Conservation (phyloP, 345 rosid genomes). For the Boechera stricta region DNA sequence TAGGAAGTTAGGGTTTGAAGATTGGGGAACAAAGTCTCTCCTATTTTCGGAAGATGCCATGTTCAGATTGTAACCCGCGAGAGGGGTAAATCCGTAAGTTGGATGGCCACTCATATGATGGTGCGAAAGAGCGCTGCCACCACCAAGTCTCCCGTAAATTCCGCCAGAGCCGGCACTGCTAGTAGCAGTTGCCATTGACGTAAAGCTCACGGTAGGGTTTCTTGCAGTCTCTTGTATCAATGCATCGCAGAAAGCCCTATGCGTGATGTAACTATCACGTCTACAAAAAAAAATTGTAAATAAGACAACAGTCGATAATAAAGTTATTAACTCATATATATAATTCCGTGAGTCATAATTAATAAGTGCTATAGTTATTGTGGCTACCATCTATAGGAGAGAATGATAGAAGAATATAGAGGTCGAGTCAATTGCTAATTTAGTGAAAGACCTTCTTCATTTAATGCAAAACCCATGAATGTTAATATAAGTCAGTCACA, state of each 20-base stretch:
- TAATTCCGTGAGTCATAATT: constrained; percentile 21
- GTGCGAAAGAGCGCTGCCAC: constrained; percentile 32
- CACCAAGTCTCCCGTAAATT: constrained; percentile 59
- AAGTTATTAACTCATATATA: constrained; percentile 17
- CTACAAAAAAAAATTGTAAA: constrained; percentile 46
- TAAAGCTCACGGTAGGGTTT: constrained; percentile 60
- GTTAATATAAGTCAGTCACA: constrained; percentile 38
- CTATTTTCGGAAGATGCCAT: constrained; percentile 37
- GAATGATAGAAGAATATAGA: constrained; percentile 44
- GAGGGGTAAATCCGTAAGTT: constrained; percentile 33
- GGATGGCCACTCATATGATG: constrained; percentile 49
- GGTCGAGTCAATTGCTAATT: constrained; percentile 44
- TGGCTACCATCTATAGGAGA: constrained; percentile 31
- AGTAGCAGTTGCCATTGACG: constrained; percentile 39
- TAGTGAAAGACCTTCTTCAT: constrained; percentile 53
- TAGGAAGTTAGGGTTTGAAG: constrained; percentile 52
- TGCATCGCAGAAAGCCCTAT: constrained; percentile 89
- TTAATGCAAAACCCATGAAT: constrained; percentile 55
- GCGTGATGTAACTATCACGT: constrained; percentile 90
- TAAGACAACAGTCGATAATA: background rate
- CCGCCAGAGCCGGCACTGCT: constrained; percentile 22
- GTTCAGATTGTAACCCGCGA: constrained; percentile 44
- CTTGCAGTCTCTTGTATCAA: constrained; percentile 78
- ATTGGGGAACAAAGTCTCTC: constrained; percentile 51
- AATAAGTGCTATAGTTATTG: constrained; percentile 30